A percentile compares a stretch with the other conserved stretches of the same genome.
Conservation (phyloP, 2,329 filamentous ascomycete species). For the Pezicula radicicola region DNA sequence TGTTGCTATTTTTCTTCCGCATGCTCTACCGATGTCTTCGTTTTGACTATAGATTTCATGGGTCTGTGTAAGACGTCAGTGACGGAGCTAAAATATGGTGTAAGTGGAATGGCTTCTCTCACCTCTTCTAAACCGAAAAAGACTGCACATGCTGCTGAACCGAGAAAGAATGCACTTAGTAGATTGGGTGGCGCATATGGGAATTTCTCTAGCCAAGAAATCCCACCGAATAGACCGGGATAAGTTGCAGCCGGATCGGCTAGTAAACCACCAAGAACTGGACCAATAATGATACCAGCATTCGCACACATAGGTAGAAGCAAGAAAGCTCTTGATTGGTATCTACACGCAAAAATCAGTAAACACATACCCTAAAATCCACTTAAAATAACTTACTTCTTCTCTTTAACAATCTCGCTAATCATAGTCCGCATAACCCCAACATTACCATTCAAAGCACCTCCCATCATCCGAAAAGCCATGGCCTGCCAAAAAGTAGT, state of each 20-base stretch:
- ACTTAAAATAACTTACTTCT: constrained; percentile 42
- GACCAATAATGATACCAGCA: constrained; percentile 40
- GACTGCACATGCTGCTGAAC: constrained; percentile 28
- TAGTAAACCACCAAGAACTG: constrained; percentile 39
- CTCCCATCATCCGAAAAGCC: constrained; percentile 58
- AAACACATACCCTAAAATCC: too few species aligned
- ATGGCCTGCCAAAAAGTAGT: constrained; percentile 56
- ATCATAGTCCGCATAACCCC: constrained; percentile 76
- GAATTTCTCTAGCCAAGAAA: constrained; percentile 37
- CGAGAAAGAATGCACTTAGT: constrained; percentile 32
- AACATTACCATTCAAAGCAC: constrained; percentile 68
- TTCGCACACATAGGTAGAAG: constrained; percentile 66
- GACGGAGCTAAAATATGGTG: neutral
- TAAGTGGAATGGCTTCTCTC: neutral
- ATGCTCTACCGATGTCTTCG: constrained; percentile 24
- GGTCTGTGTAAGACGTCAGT: constrained; percentile 28
- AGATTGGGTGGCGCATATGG: constrained; percentile 43
- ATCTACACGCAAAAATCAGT: constrained; percentile 8
- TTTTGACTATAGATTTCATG: constrained; percentile 30
- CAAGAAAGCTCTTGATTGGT: constrained; percentile 40
- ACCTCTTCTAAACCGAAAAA: constrained; percentile 32
- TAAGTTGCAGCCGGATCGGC: constrained; percentile 39
- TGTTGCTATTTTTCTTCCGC: constrained; percentile 16
- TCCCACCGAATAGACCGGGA: constrained; percentile 34
- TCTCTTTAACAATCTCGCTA: constrained; percentile 67